phyloP scores from a whole-genome alignment of 306 rosid genomes.

The Quercus parvula region DNA sequence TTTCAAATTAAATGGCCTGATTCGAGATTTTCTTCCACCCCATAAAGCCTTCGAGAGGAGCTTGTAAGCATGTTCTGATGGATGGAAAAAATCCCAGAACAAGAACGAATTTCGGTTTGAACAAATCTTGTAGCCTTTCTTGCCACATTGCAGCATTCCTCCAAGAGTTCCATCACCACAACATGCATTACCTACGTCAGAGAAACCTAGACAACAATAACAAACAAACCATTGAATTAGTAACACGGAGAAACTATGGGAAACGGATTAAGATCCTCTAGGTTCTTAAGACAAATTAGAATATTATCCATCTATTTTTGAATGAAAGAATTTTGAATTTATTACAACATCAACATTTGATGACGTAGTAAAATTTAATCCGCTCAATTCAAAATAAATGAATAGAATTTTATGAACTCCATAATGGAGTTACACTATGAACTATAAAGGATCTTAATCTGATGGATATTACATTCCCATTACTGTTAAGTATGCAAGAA shows the following conservation, averaged over 20 bases:
- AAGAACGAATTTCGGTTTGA: conserved; percentile 20
- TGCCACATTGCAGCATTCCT: conserved; percentile 34
- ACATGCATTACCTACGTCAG: conserved; percentile 28
- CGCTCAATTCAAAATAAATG: no score
- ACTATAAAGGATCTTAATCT: no score
- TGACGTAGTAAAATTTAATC: no score
- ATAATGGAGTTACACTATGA: no score
- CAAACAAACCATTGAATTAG: background rate
- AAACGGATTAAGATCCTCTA: no score
- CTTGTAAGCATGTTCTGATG: conserved; percentile 32
- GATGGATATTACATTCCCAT: no score
- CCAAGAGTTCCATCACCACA: conserved; percentile 36
- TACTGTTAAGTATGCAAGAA: no score
- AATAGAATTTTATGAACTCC: no score
- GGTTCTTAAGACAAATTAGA: no score
- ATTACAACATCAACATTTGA: no score
- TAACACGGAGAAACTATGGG: background rate
- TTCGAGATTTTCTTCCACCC: conserved; percentile 13
- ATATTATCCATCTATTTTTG: no score
- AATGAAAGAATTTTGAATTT: no score
- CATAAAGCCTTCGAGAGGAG: conserved; percentile 34
- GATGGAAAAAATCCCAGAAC: conserved; percentile 44
- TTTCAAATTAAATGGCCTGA: conserved; percentile 32
- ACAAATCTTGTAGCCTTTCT: conserved; percentile 22
- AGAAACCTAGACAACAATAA: conserved; percentile 20